Percentiles rank a stretch among this genome's conserved stretches.
These are phyloP conservation scores for Exophiala calicioides DNA, from an alignment of 2,329 filamentous ascomycete genomes.

Conservation along the genomic window DNA sequence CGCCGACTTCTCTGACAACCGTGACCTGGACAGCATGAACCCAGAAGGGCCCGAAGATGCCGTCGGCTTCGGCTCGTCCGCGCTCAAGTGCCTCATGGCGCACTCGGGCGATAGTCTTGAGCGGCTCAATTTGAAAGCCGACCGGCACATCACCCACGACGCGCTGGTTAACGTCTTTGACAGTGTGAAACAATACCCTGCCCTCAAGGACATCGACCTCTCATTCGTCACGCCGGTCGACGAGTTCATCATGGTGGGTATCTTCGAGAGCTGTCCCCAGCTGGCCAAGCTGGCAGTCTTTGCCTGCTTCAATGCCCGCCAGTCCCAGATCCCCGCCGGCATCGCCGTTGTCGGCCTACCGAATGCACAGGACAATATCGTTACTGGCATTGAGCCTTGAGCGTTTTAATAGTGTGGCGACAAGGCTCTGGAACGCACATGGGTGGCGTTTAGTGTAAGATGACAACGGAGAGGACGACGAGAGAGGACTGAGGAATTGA, in stretches of 20 bases:
- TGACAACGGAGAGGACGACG: too few relatives aligned
- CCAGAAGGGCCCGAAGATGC: conserved; percentile 64
- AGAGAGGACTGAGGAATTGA: too few relatives aligned
- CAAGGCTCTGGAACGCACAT: too few relatives aligned
- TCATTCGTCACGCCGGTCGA: conserved; percentile 61
- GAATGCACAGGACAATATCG: conserved; percentile 58
- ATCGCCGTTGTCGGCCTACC: conserved; percentile 63
- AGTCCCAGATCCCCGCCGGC: conserved; percentile 57
- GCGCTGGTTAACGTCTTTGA: conserved; percentile 76
- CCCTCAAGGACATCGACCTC: conserved; percentile 71
- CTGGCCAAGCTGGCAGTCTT: conserved; percentile 61
- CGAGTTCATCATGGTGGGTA: conserved; percentile 46
- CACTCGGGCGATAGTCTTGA: conserved; percentile 72
- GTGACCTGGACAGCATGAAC: conserved; percentile 69
- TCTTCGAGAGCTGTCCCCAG: conserved; percentile 49
- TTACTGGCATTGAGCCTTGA: neutral
- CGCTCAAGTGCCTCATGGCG: conserved; percentile 78
- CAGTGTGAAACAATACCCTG: conserved; percentile 63
- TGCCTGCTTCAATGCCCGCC: conserved; percentile 61
- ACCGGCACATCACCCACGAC: conserved; percentile 72
- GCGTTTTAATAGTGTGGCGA: too few relatives aligned
- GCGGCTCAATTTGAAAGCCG: conserved; percentile 76
- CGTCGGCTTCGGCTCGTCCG: conserved; percentile 72
- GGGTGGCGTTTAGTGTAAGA: too few relatives aligned
- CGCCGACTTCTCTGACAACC: conserved; percentile 75